A percentile compares a stretch with the other conserved stretches of the same genome.
These are phyloP conservation scores for Eustoma russellianum DNA, from an alignment of 257 asterid species.

Conservation along the genomic window DNA sequence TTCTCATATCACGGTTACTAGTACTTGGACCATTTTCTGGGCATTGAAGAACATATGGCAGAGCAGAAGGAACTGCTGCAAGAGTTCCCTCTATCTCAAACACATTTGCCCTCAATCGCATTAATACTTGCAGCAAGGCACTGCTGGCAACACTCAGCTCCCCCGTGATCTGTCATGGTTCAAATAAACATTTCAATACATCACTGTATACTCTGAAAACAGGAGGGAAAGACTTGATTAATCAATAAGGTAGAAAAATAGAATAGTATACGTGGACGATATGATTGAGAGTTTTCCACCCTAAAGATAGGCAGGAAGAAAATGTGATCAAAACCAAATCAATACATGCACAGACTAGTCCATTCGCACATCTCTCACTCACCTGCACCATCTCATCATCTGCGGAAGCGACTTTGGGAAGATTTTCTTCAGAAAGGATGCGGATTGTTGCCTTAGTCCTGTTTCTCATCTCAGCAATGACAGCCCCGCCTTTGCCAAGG, in stretches of 20 bases:
- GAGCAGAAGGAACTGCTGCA: constrained; percentile 22
- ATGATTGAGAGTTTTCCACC: too few relatives aligned
- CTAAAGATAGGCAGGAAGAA: neutral
- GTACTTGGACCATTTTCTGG: constrained; percentile 39
- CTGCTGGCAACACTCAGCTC: constrained; percentile 51
- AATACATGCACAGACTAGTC: constrained; percentile 3
- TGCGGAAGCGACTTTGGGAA: constrained; percentile 75
- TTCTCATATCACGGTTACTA: constrained; percentile 39
- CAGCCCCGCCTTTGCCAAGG: constrained; percentile 86
- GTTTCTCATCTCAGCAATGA: constrained; percentile 71
- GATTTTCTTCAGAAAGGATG: constrained; percentile 52
- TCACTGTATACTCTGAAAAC: neutral
- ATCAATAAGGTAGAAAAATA: too few relatives aligned
- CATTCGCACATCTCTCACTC: constrained; percentile 7
- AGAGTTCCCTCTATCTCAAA: constrained; percentile 58
- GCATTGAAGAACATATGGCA: constrained; percentile 27
- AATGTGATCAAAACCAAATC: neutral
- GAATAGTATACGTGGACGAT: too few relatives aligned
- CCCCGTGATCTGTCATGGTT: constrained; percentile 58
- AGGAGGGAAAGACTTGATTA: too few relatives aligned
- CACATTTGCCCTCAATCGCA: constrained; percentile 56
- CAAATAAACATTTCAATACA: neutral
- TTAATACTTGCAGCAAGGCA: constrained; percentile 61
- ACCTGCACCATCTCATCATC: constrained; percentile 95
- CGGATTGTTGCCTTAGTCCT: constrained; percentile 70